These are phyloP conservation scores for Nitzschia sp. DNA, from an alignment of 108 stramenopile species.

Conservation along the genomic window DNA sequence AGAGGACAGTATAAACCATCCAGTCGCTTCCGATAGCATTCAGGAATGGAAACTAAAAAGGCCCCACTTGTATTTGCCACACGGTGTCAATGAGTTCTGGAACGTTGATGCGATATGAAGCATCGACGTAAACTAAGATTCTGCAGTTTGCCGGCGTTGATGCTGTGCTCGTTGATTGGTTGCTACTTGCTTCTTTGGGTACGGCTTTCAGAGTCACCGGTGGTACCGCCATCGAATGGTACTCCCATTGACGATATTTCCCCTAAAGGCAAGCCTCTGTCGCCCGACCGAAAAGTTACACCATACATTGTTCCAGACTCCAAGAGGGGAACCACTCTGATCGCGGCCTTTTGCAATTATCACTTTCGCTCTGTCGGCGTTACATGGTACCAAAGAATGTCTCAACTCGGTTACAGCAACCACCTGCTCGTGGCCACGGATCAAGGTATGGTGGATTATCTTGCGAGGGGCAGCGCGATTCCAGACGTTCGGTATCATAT, in stretches of 20 bases:
- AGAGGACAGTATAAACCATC: no score
- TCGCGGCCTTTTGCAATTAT: slow-evolving; percentile 47
- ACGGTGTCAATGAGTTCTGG: no score
- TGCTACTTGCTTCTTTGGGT: neutral
- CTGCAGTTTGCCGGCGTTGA: no score
- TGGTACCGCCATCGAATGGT: neutral
- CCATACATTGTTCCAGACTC: slow-evolving; percentile 2
- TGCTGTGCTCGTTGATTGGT: neutral
- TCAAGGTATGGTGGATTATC: slow-evolving; percentile 3
- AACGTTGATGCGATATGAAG: no score
- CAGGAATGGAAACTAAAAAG: no score
- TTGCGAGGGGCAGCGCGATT: slow-evolving; percentile 7
- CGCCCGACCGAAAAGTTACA: neutral
- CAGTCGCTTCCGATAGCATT: no score
- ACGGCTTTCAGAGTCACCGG: neutral
- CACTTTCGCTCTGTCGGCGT: slow-evolving; percentile 36
- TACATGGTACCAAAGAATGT: slow-evolving; percentile 45
- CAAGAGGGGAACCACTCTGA: slow-evolving; percentile 25
- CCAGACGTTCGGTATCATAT: slow-evolving; percentile 6
- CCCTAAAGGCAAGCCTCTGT: no score
- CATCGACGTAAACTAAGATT: no score
- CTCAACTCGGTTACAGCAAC: slow-evolving; percentile 28
- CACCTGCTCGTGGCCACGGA: slow-evolving; percentile 29
- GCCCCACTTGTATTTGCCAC: no score
- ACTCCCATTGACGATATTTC: neutral